Evolutionary conservation across 176 grass and related monocot genomes (phyloP).

Genomic region (Hordeum vulgare): MorexV3_pseudomolecules_assembly NC_058518.1:416105029-416105528

Average conservation of each 20-base stretch:
- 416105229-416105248: not conserved
- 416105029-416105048: too few relatives aligned
- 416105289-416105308: constrained; percentile 29
- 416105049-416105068: too few relatives aligned
- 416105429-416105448: not conserved
- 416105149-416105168: not conserved
- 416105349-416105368: constrained; percentile 18
- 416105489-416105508: constrained; percentile 50
- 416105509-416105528: constrained; percentile 82
- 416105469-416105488: not conserved
- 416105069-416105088: too few relatives aligned
- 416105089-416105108: too few relatives aligned
- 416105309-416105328: not conserved
- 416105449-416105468: not conserved
- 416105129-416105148: not conserved
- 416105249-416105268: not conserved
- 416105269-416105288: not conserved
- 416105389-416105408: not conserved
- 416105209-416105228: not conserved
- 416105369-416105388: constrained; percentile 36
- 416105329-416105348: not conserved
- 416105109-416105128: too few relatives aligned
- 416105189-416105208: not conserved
- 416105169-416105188: not conserved
- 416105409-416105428: not conserved